Conservation (phyloP, 2,329 filamentous ascomycete species). For the Clonostachys sp. region DNA sequence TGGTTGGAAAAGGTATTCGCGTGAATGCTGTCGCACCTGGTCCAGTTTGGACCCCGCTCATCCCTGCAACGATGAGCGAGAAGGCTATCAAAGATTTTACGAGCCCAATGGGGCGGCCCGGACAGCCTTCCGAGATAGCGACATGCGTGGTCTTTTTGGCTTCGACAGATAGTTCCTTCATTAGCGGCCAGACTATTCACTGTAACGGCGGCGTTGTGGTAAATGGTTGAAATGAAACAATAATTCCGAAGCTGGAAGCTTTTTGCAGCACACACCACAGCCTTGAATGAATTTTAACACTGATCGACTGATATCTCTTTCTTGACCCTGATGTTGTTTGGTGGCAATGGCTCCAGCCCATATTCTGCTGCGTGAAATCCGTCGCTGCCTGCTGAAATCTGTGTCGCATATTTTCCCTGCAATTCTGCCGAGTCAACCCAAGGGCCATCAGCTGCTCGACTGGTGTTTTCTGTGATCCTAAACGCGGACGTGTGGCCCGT, state of each 20-base stretch:
- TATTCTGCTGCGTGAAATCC: no score
- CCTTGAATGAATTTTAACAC: no score
- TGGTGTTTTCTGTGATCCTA: no score
- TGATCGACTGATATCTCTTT: no score
- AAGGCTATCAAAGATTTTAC: constrained; percentile 69
- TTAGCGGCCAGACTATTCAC: constrained; percentile 65
- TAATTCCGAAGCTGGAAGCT: neutral
- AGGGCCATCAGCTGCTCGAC: no score
- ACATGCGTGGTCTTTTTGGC: constrained; percentile 80
- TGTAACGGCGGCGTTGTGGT: constrained; percentile 47
- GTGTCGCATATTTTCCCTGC: no score
- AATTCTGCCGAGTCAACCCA: no score
- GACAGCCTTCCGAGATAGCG: constrained; percentile 77
- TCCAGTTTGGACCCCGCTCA: constrained; percentile 74
- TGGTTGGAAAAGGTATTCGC: constrained; percentile 59
- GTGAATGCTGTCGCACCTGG: constrained; percentile 76
- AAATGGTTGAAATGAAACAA: constrained; percentile 29
- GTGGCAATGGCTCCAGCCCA: no score
- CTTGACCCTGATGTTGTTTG: no score
- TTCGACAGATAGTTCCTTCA: constrained; percentile 65
- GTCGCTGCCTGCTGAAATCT: no score
- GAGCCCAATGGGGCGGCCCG: constrained; percentile 71
- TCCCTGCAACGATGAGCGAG: constrained; percentile 67
- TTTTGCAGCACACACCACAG: no score
- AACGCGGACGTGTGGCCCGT: no score